Base-by-base conservation (phyloP, 2,329 filamentous ascomycete genomes). In the Xylariales sp. region DNA sequence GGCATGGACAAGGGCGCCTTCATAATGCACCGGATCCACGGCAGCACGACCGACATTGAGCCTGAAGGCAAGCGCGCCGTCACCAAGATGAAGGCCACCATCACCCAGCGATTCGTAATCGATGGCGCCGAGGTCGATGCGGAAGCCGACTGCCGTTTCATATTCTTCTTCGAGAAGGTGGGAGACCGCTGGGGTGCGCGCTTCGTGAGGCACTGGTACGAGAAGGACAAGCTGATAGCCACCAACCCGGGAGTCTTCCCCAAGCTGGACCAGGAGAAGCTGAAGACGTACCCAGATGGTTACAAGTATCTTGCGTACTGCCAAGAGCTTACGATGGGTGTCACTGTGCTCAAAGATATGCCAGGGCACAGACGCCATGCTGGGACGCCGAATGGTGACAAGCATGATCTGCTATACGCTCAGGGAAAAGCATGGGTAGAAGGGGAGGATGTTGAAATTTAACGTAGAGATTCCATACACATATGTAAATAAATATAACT, bases 81-180 rank as follows among this genome's bases (percentile, higher is more conserved):
- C 0, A 69, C 65, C 7, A 72, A 72, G 51, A 63, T 73, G 60
- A 72, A 73, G 44, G 67, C 68, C 0, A 71, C 63, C 4, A 72
- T 72, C 40, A 72, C 69, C 0, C 69, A 72, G 41, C 60, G 69
- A 4, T 72, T 72, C 41, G 45, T 49, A 2, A 49, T 70, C 3
- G 61, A 66, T 15, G 61, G 55, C 0, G 51, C 47, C 12, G 66
- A 69, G 42, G 60, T 67, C 5, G 69, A 72, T 37, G 67, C 61
- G 0, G 69, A 73, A 35, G 56, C 55, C 1, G 69, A 72, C 41
- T 71, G 68, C 42, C 60, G 64, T 1, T 70, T 71, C 45, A 61
- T 53, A 31, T 68, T 69, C 51, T 69, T 69, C 40, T 71, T 66
- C 37, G 61, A 65, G 35, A 66, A 65, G 45, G 38, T 52, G 2